Conservation (phyloP, 192 early-diverging fungal genomes). For the Blastocladiella britannica region DNA sequence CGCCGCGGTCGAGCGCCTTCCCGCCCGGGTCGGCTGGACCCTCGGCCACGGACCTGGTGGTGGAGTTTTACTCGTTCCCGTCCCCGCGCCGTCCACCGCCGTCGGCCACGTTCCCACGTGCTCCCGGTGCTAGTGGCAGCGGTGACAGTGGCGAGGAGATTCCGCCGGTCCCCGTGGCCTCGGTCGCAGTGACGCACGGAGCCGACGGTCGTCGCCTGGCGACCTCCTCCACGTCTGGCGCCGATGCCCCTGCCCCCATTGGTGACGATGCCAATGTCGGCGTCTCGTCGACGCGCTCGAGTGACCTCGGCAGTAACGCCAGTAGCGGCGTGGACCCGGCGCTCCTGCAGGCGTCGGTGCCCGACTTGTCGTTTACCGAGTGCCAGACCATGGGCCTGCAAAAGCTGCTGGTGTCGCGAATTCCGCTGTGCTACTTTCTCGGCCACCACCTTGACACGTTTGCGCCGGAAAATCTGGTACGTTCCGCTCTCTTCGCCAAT, state of each 20-base stretch:
- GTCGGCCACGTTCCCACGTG: background rate
- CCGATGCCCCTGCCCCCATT: no score
- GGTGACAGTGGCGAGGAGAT: no score
- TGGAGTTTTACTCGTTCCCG: background rate
- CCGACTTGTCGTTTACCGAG: background rate
- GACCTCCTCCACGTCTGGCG: no score
- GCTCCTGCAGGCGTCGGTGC: background rate
- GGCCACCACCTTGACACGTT: background rate
- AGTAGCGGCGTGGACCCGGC: background rate
- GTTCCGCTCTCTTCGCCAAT: background rate
- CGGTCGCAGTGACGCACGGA: background rate
- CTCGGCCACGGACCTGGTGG: background rate
- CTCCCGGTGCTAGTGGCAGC: no score
- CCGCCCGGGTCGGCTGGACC: background rate
- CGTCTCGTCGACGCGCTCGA: no score
- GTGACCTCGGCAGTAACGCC: no score
- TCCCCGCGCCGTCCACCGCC: background rate
- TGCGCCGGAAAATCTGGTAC: background rate
- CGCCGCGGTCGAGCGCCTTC: background rate
- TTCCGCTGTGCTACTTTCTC: background rate
- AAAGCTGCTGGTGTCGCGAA: background rate
- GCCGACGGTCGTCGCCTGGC: no score
- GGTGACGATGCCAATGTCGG: background rate
- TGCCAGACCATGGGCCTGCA: background rate
- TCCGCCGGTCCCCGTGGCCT: background rate